Base-by-base conservation (phyloP, 2,329 filamentous ascomycete species). In the Xylariomycetidae sp. region DNA sequence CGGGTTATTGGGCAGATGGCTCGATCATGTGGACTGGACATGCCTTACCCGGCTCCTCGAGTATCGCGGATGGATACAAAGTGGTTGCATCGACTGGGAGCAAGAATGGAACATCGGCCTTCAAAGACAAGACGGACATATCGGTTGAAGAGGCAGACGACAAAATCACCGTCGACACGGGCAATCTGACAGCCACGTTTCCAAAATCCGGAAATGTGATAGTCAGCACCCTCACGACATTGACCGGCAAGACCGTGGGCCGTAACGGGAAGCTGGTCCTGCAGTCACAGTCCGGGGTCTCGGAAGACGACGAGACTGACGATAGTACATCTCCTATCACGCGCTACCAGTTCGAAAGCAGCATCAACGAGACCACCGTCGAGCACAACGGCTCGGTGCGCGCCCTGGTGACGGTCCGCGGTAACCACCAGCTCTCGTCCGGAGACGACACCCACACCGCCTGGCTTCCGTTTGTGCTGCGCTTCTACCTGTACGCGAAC, bases 1-100 rank as follows among this genome's bases (percentile, higher is more conserved):
- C 69, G 1, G 72, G 67, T 0, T 74, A 72, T 48, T 79, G 74
- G 75, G 63, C 67, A 1, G 75, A 79, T 52, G 71, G 69, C 17
- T 76, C 74, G 0, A 60, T 77, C 33, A 79, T 78, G 47, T 79
- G 75, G 75, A 75, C 70, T 3, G 74, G 64, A 1, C 75, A 79
- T 45, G 72, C 74, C 0, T 57, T 79, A 26, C 52, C 63, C 10
- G 64, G 57, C 5, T 63, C 61, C 0, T 61, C 65, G 2, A 46
- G 43, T 0, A 49, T 63, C 2, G 48, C 58, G 4, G 59, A 64
- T 3, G 58, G 60, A 13, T 74, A 74, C 45, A 65, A 55, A n/a
- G n/a, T n/a, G 0, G 53, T 72, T 33, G 58, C 48, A 1, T 51
- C 53, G 3, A 53, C 48, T 5, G 35, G 37, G 4, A 18, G 12